These are phyloP conservation scores for Debaryomycetaceae sp. DNA, from an alignment of 1,139 yeast species.

Conservation along the genomic window DNA sequence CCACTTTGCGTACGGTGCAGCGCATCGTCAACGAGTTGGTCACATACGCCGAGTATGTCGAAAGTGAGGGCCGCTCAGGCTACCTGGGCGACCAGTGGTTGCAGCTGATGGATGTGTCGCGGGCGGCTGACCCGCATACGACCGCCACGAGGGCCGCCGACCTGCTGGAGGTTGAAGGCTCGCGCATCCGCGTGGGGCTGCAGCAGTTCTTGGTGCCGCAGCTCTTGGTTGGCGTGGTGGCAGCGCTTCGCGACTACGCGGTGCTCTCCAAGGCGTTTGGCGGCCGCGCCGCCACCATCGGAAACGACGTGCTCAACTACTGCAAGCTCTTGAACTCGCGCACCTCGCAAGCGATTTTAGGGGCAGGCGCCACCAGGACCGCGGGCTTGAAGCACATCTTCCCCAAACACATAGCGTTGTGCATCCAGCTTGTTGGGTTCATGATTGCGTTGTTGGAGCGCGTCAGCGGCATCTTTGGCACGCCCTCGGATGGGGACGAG, in stretches of 20 bases:
- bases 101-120: conserved; percentile 27
- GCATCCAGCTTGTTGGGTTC: conserved; percentile 55
- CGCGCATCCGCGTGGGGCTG: conserved; percentile 35
- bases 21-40: conserved; percentile 50
- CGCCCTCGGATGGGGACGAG: conserved; percentile 26
- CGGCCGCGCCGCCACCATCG: conserved; percentile 27
- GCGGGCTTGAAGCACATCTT: conserved; percentile 75
- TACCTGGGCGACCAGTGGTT: conserved; percentile 46
- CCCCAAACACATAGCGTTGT: conserved; percentile 67
- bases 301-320: conserved; percentile 45
- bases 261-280: conserved; percentile 49
- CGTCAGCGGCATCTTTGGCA: conserved; percentile 16
- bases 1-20: conserved; percentile 42
- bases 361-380: conserved; percentile 74
- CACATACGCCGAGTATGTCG: conserved; percentile 46
- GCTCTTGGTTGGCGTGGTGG: conserved; percentile 31
- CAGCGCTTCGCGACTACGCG: conserved; percentile 43
- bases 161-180: conserved; percentile 9
- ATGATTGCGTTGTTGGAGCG: conserved; percentile 22
- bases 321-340: conserved; percentile 53
- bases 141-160: conserved; percentile 6
- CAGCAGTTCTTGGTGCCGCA: conserved; percentile 42
- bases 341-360: conserved; percentile 59
- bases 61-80: conserved; percentile 19
- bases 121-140: conserved; percentile 10